A percentile compares a stretch with the other conserved stretches of the same genome.
Conservation (phyloP, 1,284 basidiomycete genomes). For the Boletus albobrunnescens region DNA sequence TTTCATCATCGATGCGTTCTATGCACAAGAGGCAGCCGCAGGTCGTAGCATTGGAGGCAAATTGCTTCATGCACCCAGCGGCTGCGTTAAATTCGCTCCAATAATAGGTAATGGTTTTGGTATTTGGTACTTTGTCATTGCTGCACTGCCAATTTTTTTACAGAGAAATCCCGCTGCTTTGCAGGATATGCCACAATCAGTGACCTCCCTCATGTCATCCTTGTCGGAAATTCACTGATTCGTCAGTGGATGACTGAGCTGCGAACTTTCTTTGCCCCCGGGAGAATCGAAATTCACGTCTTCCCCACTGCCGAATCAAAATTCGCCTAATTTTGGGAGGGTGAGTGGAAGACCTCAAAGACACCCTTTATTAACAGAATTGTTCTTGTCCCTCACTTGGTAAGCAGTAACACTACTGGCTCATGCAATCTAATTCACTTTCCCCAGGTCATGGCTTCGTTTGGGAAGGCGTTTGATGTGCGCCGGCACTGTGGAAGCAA, state of each 20-base stretch:
- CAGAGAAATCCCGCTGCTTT: conserved; percentile 4
- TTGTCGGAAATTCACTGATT: conserved; percentile 8
- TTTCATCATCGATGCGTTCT: conserved; percentile 7
- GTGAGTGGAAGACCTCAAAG: conserved; percentile 5
- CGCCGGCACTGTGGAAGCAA: neutral
- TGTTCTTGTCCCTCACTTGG: conserved; percentile 10
- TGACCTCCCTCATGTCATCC: conserved; percentile 6
- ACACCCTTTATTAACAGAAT: conserved; percentile 8
- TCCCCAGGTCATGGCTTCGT: conserved; percentile 10
- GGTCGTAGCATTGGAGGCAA: conserved; percentile 1
- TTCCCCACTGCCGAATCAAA: conserved; percentile 7
- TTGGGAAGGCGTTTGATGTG: conserved; percentile 8
- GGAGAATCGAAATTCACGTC: conserved; percentile 7
- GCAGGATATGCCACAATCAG: neutral
- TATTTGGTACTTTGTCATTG: neutral
- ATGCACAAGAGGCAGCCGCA: conserved; percentile 1
- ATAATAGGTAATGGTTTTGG: conserved; percentile 3
- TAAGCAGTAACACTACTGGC: too few relatives aligned
- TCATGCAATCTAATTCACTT: too few relatives aligned
- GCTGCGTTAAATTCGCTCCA: neutral
- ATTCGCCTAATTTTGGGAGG: conserved; percentile 7
- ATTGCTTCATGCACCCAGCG: neutral
- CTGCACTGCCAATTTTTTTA: neutral
- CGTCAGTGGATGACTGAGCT: conserved; percentile 6
- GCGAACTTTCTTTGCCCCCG: conserved; percentile 6